Percentiles rank a stretch among this genome's conserved stretches.
Conservation (phyloP, 2,329 filamentous ascomycete species). For the Cytospora chrysosperma region DNA sequence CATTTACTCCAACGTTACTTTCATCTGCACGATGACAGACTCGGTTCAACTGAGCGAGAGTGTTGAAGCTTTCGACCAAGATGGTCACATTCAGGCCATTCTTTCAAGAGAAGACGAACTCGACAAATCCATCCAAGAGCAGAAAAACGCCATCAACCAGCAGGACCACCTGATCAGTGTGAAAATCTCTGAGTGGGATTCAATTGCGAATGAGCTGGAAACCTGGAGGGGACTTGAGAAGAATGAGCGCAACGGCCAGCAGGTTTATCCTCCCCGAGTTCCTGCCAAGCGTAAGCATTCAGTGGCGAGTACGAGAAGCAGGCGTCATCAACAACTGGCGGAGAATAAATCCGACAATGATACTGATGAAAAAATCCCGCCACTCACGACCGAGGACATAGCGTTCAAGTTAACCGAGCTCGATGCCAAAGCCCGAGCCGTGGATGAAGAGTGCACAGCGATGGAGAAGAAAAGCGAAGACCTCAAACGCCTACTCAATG, state of each 20-base stretch:
- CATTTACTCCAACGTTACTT: slow-evolving; percentile 52
- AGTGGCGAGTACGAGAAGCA: neutral
- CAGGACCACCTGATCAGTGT: neutral
- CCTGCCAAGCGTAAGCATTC: slow-evolving; percentile 13
- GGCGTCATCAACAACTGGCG: neutral
- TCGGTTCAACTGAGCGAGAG: slow-evolving; percentile 43
- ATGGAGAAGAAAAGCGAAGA: neutral
- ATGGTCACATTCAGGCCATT: neutral
- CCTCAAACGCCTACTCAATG: neutral
- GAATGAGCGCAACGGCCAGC: neutral
- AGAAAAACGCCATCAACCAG: neutral
- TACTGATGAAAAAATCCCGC: neutral
- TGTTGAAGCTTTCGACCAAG: neutral
- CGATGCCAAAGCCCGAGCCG: neutral
- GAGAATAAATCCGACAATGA: neutral
- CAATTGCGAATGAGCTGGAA: neutral
- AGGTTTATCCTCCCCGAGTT: neutral
- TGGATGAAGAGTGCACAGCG: neutral
- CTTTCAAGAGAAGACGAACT: neutral
- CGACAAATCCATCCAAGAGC: neutral
- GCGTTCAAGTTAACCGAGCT: neutral
- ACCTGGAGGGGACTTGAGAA: neutral
- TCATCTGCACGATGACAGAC: slow-evolving; percentile 64
- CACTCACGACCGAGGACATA: neutral
- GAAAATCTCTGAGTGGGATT: neutral